Evolutionary conservation across 2,329 filamentous ascomycete species (phyloP), one percentile per base, ranked within the genome.

Genomic region (Aspergillus latus): DNA sequence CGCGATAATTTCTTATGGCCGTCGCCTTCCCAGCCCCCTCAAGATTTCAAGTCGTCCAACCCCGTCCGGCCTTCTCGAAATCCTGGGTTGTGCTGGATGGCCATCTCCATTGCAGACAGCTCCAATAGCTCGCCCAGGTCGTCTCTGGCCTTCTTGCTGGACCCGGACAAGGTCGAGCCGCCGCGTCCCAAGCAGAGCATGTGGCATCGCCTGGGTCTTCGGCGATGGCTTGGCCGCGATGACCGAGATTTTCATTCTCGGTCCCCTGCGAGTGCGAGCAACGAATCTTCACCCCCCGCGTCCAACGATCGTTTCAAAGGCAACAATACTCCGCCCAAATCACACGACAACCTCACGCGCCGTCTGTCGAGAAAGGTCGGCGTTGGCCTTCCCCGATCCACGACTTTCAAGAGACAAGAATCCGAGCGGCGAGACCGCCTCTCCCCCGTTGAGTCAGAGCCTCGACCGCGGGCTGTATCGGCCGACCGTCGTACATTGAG

Each of bases 401-500:
- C 88, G 65, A 95, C 90, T 0, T 92, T 95, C 74, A 88, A 87
- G 73, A 84, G 92, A 65, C 90, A 93, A 72, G 84, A 89, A 69
- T 93, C 90, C 28, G 92, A 96, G 74, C 82, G 84, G 60, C 83
- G 91, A 64, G 85, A 89, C 64, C 87, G 86, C 66, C 79, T 96
- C 52, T 80, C 88, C 57, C 86, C 89, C 44, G 80, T 85, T 42
- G 78, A 86, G 47, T 82, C 84, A 5, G 83, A 85, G 32, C 75
- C 80, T 28, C 84, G 89, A 63, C 34, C 34, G 10, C 84, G 91
- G 67, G 85, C 90, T 9, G 79, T 86, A 11, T 93, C 89, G 34
- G 74, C 70, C 56, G 75, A 84, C 66, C 77, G 77, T 60, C 71
- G 73, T 58, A 67, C 72, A 62, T 53, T 74, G 62, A 78, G 75